A percentile compares a stretch with the other conserved stretches of the same genome.
phyloP scores from a whole-genome alignment of 305 asterid genomes.

The Ilex paraguariensis region DNA sequence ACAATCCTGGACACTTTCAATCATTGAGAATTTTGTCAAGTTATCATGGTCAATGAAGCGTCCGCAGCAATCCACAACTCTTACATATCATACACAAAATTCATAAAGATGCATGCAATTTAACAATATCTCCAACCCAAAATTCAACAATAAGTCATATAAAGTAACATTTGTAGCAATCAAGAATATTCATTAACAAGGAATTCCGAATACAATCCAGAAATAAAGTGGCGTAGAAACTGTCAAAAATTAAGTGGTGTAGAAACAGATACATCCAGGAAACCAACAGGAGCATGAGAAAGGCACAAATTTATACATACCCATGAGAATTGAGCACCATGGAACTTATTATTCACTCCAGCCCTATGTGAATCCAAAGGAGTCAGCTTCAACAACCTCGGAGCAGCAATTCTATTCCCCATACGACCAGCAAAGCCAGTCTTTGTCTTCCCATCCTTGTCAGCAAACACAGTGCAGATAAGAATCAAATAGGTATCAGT shows the following conservation, averaged over 20 bases:
- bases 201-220: background rate
- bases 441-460: conserved; percentile 80
- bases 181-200: background rate
- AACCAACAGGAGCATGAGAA: conserved; percentile 1
- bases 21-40: no score
- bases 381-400: conserved; percentile 79
- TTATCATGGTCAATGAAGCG: no score
- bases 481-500: conserved; percentile 84
- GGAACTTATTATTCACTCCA: conserved; percentile 76
- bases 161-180: no score
- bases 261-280: no score
- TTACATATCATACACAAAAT: no score
- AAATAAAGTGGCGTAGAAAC: no score
- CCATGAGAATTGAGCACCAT: conserved; percentile 98
- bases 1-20: no score
- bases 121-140: no score
- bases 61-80: no score
- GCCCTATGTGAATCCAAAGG: conserved; percentile 90
- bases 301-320: conserved; percentile 40
- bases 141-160: no score
- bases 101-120: no score
- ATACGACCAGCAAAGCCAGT: conserved; percentile 93
- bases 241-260: no score
- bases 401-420: conserved; percentile 90
- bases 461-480: conserved; percentile 77